Base-by-base conservation (phyloP, 139 green algal genomes). In the Pseudopediastrum boryanum region DNA sequence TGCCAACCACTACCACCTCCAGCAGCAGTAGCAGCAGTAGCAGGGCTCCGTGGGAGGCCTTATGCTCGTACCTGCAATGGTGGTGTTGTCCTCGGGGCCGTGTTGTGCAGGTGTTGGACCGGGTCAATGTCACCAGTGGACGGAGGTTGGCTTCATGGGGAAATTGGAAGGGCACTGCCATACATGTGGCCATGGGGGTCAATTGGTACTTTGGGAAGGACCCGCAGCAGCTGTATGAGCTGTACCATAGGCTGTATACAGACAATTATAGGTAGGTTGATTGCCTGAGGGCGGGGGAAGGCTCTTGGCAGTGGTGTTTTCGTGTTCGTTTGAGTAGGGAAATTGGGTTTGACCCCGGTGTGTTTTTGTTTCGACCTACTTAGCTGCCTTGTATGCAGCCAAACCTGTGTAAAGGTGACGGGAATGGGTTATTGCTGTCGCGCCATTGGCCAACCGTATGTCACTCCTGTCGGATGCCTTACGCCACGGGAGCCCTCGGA, bases 161-260 rank as follows among this genome's bases (percentile, higher is more conserved):
- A 1, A 69, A 79, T 16, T 6, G 78, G 13, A 73, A 76, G 0
- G 85, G 83, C 3, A 94, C 90, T 7, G 68, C n/a, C 31, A 72
- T 95, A 4, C 85, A 90, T 33, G 85, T 91, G 8, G 43, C 59
- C 3, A 85, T 94, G 25, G 71, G 58, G 1, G 27, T 90, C 50
- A 35, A 46, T 1, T 94, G 90, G 90, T 91, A 87, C 63, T 66
- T 88, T 31, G 83, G 83, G 7, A 51, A 43, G 16, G 44, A 42
- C 1, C 62, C 83, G 6, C 35, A 85, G 66, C 61, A 89, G 82
- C 71, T 95, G 81, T 62, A 78, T n/a, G 4, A 41, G 7, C 65
- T 91, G 5, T 95, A 94, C 70, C 23, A 86, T 5, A 42, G 39
- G 2, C 46, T 94, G 44, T 95, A 95, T 68, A 88, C 81, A 0